These are phyloP conservation scores for Trypanosoma cruzi DNA, from an alignment of 208 protist genomes.

Conservation along the genomic window DNA sequence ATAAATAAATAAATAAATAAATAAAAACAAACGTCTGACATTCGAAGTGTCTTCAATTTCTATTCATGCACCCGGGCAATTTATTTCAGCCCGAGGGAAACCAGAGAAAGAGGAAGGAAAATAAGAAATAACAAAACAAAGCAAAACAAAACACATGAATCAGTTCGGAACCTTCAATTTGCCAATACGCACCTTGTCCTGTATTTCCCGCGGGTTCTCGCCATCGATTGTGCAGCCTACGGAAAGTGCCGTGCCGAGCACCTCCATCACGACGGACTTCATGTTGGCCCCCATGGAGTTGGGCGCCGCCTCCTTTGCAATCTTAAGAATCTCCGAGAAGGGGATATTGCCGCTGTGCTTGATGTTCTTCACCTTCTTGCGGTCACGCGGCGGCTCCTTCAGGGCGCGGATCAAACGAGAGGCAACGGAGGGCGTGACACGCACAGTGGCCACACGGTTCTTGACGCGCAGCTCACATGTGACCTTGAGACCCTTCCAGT, in stretches of 20 bases:
- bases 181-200: constrained; percentile 94
- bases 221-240: constrained; percentile 99
- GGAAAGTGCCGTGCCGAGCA: constrained; percentile 98
- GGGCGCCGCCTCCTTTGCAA: constrained; percentile 95
- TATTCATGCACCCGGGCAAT: too few relatives aligned
- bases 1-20: constrained; percentile 1
- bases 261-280: constrained; percentile 97
- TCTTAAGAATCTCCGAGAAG: constrained; percentile 97
- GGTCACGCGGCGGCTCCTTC: constrained; percentile 99
- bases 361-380: constrained; percentile 99
- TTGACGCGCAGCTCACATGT: constrained; percentile 98
- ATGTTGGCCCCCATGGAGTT: constrained; percentile 96
- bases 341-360: constrained; percentile 99
- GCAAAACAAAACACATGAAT: too few relatives aligned
- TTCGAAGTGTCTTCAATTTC: too few relatives aligned
- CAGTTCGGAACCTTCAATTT: constrained; percentile 91
- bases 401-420: constrained; percentile 98
- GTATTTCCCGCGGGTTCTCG: constrained; percentile 93
- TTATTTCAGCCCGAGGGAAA: too few relatives aligned
- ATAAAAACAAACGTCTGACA: too few relatives aligned
- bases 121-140: too few relatives aligned
- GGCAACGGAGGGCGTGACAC: constrained; percentile 97
- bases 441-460: constrained; percentile 98
- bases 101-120: too few relatives aligned
- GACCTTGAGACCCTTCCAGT: constrained; percentile 99